Evolutionary conservation across 2,329 filamentous ascomycete species (phyloP), one percentile per base, ranked within the genome.

Genomic region (Diaporthe australafricana): DNA sequence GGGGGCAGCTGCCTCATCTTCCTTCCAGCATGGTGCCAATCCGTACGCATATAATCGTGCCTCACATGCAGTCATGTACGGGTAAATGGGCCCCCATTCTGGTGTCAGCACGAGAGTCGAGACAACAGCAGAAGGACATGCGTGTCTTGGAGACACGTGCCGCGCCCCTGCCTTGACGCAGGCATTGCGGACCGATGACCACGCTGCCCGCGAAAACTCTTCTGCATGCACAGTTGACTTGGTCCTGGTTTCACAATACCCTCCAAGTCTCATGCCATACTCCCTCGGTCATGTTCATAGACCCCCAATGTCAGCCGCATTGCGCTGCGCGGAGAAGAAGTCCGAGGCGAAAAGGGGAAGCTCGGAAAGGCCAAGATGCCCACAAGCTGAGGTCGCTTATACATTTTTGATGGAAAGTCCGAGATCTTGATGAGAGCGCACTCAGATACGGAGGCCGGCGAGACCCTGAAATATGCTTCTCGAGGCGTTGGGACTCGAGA

Each of bases 391-490:
- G 12, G 12, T 17, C 30, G 30, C 45, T 65, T 50, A 30, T 50
- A n/a, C 45, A 6, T 27, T 30, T 8, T 20, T 2, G 30, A 12
- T 38, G n/a, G 30, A 65, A 1, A 20, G 45, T 20, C 30, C 35
- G 22, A 17, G 25, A 2, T 11, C 7, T 22, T 38, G 32, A 14
- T 8, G 42, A 7, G 1, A 65, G 30, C 35, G 32, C 20, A 50
- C 27, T 50, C 22, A n/a, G 42, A 38, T 12, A 22, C 60, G 45
- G 60, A 65, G 60, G 30, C 60, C 60, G 45, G 60, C 45, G 60
- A 38, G n/a, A 42, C 11, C 60, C 60, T 65, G 7, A 17, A 25
- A 11, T 48, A 25, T 50, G 30, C 42, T 22, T 25, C 45, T n/a
- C n/a, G 1, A 8, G 45, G n/a, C 5, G 42, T 27, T 65, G 45